Conservation (phyloP, 2,329 filamentous ascomycete genomes). For the Ophiocordyceps camponoti-leonardi region DNA sequence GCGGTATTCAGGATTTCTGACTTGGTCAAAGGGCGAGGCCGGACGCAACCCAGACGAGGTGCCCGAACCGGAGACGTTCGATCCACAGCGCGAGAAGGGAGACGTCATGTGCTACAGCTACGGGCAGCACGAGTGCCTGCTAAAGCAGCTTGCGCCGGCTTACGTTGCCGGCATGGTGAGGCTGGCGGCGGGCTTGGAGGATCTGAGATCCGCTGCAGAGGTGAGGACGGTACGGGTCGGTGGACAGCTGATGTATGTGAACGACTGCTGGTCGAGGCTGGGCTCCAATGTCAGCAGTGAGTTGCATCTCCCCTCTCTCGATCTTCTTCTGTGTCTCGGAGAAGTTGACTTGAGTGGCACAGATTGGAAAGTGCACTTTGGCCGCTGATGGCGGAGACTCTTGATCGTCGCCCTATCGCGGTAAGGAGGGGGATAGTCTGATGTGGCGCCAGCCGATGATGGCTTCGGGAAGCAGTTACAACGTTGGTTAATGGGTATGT, state of each 20-base stretch:
- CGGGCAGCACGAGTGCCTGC: conserved; percentile 28
- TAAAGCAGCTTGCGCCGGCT: conserved; percentile 20
- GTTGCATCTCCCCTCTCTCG: conserved; percentile 5
- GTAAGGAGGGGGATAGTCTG: no score
- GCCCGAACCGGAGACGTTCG: conserved; percentile 20
- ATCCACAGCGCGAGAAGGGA: conserved; percentile 20
- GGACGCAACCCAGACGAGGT: conserved; percentile 20
- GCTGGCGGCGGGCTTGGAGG: conserved; percentile 22
- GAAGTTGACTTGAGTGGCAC: not conserved
- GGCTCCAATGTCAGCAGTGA: conserved; percentile 27
- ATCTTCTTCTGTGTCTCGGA: not conserved
- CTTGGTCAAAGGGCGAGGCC: conserved; percentile 14
- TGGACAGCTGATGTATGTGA: conserved; percentile 23
- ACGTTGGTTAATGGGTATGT: no score
- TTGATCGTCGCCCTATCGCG: no score
- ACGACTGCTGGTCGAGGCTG: conserved; percentile 29
- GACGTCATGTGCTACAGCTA: conserved; percentile 26
- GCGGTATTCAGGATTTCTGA: not conserved
- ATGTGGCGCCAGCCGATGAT: no score
- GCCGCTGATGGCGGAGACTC: not conserved
- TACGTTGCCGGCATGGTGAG: conserved; percentile 25
- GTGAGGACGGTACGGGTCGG: conserved; percentile 25
- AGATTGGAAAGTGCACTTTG: not conserved
- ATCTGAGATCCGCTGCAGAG: conserved; percentile 25
- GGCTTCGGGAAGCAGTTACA: no score